Evolutionary conservation across 192 early-diverging fungal genomes (phyloP), one percentile per base, ranked within the genome.

Genomic region (Entomortierella lignicola): DNA sequence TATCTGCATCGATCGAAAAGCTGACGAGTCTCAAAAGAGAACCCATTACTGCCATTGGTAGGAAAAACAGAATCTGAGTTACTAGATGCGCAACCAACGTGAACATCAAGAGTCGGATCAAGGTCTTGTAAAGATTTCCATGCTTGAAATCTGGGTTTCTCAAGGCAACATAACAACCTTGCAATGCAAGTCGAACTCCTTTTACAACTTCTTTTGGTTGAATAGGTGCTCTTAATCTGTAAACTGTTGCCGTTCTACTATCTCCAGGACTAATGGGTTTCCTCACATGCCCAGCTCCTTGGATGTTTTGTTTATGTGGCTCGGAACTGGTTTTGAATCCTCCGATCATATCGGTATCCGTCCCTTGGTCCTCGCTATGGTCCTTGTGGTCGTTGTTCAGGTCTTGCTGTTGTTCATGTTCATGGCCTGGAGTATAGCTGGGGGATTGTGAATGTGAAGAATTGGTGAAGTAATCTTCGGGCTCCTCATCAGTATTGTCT

Each of bases 121-220:
- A 53, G 0, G 82, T 80, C 50, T 66, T 80, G 44, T 80, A 69
- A 55, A 86, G 83, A 20, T 64, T 59, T 39, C 77, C 70, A 34
- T 82, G 83, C 12, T 83, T 68, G 54, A 88, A 68, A 27, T 83
- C 65, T 6, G 87, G 87, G 51, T 88, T 85, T n/a, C 68, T 73
- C 7, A 83, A 27, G 1, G 81, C 84, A 23, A 85, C 51, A n/a
- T 66, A 63, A 23, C 82, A 77, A 4, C 87, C 87, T 52, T 86
- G 57, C 8, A 86, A 26, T 4, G 83, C 87, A 54, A 82, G 71
- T 8, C 61, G 31, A 4, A 72, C 66, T 17, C 87, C 87, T 34
- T 81, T 73, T n/a, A 71, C 54, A 37, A 60, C 82, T 30, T 56
- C 81, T 63, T 75, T 74, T 34, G 55, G 80, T 39, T 72, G 84